Evolutionary conservation across 2,329 filamentous ascomycete species (phyloP).

Genomic region (Incumbomyces lentus): DNA sequence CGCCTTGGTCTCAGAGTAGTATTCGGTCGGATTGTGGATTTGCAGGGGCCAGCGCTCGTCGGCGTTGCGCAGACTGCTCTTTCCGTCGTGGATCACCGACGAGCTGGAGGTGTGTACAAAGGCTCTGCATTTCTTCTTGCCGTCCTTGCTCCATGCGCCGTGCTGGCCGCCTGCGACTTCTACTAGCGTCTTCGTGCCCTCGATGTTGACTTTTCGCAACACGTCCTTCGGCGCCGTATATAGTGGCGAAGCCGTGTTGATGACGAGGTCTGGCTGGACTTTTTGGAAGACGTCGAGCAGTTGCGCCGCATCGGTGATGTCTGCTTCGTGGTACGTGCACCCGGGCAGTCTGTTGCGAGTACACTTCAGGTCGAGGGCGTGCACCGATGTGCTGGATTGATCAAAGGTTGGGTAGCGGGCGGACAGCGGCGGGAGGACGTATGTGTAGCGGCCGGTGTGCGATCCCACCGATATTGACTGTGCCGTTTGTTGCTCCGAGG

Average conservation of each 20-base stretch:
- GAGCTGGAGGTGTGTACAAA: slow-evolving; percentile 88
- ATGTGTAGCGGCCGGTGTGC: slow-evolving; percentile 12
- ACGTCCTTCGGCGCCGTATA: slow-evolving; percentile 45
- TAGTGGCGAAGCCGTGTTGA: slow-evolving; percentile 76
- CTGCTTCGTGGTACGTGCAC: slow-evolving; percentile 61
- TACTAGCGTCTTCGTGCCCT: slow-evolving; percentile 64
- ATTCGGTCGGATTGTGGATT: slow-evolving; percentile 57
- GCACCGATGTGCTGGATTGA: slow-evolving; percentile 42
- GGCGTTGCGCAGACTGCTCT: slow-evolving; percentile 67
- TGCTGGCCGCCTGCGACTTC: slow-evolving; percentile 59
- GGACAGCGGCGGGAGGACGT: slow-evolving; percentile 28
- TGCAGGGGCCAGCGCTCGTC: slow-evolving; percentile 75
- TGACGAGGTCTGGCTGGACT: slow-evolving; percentile 67
- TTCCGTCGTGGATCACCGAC: slow-evolving; percentile 76
- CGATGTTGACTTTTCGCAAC: slow-evolving; percentile 75
- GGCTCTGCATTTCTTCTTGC: slow-evolving; percentile 43
- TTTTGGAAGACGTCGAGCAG: slow-evolving; percentile 55
- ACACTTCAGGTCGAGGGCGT: slow-evolving; percentile 64
- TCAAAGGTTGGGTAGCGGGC: slow-evolving; percentile 33
- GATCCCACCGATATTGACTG: slow-evolving; percentile 17
- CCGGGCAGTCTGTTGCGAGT: slow-evolving; percentile 54
- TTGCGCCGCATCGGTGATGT: slow-evolving; percentile 59
- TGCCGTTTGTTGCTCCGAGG: slow-evolving; percentile 27
- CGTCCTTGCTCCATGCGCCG: slow-evolving; percentile 45
- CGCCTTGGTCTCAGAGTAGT: slow-evolving; percentile 88